Percentiles rank a stretch among this genome's conserved stretches.
These are phyloP conservation scores for Fomitopsis schrenkii DNA, from an alignment of 1,284 basidiomycete species.

Conservation along the genomic window DNA sequence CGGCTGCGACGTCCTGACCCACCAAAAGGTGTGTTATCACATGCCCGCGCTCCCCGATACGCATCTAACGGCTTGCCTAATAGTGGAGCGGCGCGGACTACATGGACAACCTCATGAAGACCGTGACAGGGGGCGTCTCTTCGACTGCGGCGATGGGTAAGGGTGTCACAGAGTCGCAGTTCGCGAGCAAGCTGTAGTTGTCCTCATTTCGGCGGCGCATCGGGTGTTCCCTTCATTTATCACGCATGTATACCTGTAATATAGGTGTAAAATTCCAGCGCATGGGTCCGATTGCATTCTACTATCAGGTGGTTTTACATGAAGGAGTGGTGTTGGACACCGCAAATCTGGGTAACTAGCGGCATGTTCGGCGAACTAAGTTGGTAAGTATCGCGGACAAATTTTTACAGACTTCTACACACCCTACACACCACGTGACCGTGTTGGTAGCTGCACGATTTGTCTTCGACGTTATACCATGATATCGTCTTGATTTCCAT, in stretches of 20 bases:
- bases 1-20: conserved; percentile 88
- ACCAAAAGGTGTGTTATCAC: conserved; percentile 61
- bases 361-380: too few relatives aligned
- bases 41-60: neutral
- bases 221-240: neutral
- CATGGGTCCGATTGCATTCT: neutral
- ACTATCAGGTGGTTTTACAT: too few relatives aligned
- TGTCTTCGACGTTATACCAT: too few relatives aligned
- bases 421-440: too few relatives aligned
- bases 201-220: neutral
- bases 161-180: conserved; percentile 92
- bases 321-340: too few relatives aligned
- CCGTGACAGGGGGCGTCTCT: conserved; percentile 93
- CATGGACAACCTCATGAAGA: conserved; percentile 89
- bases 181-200: conserved; percentile 51
- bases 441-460: too few relatives aligned
- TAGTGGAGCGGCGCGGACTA: conserved; percentile 96
- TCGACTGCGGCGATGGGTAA: conserved; percentile 95
- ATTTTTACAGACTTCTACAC: too few relatives aligned
- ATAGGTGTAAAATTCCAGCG: neutral
- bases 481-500: too few relatives aligned
- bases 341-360: too few relatives aligned
- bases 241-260: neutral
- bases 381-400: too few relatives aligned
- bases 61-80: neutral